Conservation (phyloP, 1,284 basidiomycete genomes). For the Vanrija humicola region DNA sequence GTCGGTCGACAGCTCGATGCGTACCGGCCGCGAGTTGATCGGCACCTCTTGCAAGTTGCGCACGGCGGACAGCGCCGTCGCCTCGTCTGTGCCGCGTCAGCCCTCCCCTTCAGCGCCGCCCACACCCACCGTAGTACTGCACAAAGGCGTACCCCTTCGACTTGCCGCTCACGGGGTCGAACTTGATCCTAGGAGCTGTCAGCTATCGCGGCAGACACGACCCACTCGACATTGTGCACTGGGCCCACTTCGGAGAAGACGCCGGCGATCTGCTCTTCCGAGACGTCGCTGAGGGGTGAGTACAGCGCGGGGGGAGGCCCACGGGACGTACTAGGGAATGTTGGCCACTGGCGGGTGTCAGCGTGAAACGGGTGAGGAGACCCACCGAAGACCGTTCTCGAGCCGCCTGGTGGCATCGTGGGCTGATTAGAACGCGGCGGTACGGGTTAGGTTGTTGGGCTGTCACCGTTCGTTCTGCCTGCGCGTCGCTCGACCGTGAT, state of each 20-base stretch:
- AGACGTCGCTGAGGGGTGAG: constrained; percentile 39
- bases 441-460: too few relatives aligned
- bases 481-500: too few relatives aligned
- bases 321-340: constrained; percentile 2
- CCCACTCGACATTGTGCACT: constrained; percentile 51
- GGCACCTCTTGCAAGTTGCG: constrained; percentile 78
- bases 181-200: constrained; percentile 67
- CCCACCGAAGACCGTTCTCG: constrained; percentile 7
- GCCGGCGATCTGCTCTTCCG: constrained; percentile 48
- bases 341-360: constrained; percentile 3
- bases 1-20: constrained; percentile 67
- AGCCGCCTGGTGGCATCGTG: neutral
- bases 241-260: constrained; percentile 53
- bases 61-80: constrained; percentile 80
- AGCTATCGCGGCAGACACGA: neutral
- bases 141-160: constrained; percentile 97
- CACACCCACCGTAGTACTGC: constrained; percentile 79
- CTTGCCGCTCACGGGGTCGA: constrained; percentile 91
- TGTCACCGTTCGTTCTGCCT: too few relatives aligned
- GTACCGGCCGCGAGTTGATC: constrained; percentile 75
- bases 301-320: neutral
- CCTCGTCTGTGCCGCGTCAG: constrained; percentile 64
- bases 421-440: too few relatives aligned
- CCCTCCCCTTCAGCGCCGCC: neutral
- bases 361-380: neutral